A percentile compares a stretch with the other conserved stretches of the same genome.
phyloP scores from a whole-genome alignment of 768 basidiomycete species.

The Mycena rosella region DNA sequence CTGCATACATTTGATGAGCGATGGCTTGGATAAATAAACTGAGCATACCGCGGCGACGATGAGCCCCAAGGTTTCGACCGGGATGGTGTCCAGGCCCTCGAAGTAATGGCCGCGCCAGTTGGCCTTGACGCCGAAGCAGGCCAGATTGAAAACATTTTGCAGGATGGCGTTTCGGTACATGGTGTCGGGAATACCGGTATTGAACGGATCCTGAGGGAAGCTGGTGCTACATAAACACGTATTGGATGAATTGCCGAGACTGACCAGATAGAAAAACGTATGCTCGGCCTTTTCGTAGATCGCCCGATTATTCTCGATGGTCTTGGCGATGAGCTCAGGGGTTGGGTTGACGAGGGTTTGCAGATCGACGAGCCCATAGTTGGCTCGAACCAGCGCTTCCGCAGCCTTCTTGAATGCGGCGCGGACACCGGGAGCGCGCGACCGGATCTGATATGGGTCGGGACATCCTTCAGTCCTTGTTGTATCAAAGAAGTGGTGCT shows the following conservation, averaged over 20 bases:
- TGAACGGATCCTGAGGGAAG: neutral
- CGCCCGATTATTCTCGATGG: neutral
- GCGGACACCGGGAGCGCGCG: neutral
- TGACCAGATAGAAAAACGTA: neutral
- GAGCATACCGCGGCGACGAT: neutral
- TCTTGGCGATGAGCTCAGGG: neutral
- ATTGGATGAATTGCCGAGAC: neutral
- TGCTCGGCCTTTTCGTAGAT: neutral
- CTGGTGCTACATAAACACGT: neutral
- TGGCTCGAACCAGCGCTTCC: neutral
- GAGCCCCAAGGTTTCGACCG: neutral
- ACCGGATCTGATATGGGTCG: neutral
- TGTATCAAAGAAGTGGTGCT: neutral
- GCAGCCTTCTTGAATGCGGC: neutral
- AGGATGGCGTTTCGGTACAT: neutral
- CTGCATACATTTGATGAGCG: neutral
- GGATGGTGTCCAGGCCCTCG: neutral
- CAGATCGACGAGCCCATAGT: neutral
- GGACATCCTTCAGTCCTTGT: neutral
- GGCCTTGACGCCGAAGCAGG: neutral
- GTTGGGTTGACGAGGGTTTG: neutral
- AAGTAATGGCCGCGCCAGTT: constrained; percentile 4
- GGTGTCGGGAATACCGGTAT: neutral
- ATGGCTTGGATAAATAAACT: neutral
- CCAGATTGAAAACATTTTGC: neutral